These are phyloP conservation scores for Lentinula raphanica DNA, from an alignment of 768 basidiomycete genomes.

Conservation along the genomic window DNA sequence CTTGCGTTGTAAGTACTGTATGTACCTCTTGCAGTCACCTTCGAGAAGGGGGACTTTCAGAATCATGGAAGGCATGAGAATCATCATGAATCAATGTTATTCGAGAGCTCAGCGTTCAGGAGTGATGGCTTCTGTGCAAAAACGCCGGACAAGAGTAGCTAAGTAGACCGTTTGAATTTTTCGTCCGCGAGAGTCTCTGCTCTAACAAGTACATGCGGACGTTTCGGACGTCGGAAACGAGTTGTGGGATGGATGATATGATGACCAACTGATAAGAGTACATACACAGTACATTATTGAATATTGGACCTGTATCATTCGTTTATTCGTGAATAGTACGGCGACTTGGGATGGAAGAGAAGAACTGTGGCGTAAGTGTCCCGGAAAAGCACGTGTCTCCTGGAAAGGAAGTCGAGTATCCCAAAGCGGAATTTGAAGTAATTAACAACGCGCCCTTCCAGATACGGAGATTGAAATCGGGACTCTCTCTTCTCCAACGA, in stretches of 20 bases:
- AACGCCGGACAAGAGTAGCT: neutral
- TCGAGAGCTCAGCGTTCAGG: too few relatives aligned
- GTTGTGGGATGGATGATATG: neutral
- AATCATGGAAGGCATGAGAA: neutral
- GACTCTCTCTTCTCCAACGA: neutral
- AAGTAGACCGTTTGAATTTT: neutral
- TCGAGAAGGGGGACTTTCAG: neutral
- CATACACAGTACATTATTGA: neutral
- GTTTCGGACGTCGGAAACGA: neutral
- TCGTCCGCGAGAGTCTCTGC: neutral
- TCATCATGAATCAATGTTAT: neutral
- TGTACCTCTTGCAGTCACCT: neutral
- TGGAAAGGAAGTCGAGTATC: neutral
- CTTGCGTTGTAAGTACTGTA: neutral
- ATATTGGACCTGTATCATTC: neutral
- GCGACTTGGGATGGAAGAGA: neutral
- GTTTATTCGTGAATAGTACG: neutral
- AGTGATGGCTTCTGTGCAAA: neutral
- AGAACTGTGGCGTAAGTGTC: neutral
- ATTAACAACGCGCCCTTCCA: neutral
- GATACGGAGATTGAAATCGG: constrained; percentile 3
- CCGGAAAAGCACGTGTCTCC: neutral
- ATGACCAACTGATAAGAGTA: too few relatives aligned
- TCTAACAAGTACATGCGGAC: neutral
- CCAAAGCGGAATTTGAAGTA: neutral